A percentile compares a stretch with the other conserved stretches of the same genome.
These are phyloP conservation scores for Melanomma pulvis-pyrius DNA, from an alignment of 495 filamentous ascomycete genomes.

Conservation along the genomic window DNA sequence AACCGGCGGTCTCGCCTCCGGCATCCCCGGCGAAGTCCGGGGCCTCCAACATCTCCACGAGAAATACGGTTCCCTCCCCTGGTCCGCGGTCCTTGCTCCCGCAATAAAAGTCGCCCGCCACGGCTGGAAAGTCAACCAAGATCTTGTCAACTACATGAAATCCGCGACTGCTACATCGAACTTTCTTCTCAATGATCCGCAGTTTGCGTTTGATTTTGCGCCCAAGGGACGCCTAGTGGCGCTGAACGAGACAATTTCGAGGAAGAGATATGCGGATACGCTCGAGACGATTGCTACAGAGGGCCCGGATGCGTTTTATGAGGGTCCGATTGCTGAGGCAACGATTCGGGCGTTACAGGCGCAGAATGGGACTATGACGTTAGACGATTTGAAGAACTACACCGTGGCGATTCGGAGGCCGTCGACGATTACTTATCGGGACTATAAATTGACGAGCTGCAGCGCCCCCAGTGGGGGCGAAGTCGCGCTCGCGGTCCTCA, in stretches of 20 bases:
- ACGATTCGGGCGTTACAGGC: constrained; percentile 67
- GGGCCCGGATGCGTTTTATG: constrained; percentile 77
- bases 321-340: constrained; percentile 69
- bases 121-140: constrained; percentile 72
- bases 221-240: constrained; percentile 72
- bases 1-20: constrained; percentile 70
- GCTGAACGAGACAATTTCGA: constrained; percentile 74
- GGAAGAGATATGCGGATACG: constrained; percentile 76
- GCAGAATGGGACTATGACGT: constrained; percentile 77
- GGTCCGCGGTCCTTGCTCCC: constrained; percentile 69
- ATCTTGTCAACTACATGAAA: constrained; percentile 71
- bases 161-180: constrained; percentile 47
- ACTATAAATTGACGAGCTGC: constrained; percentile 66
- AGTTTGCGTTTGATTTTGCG: constrained; percentile 86
- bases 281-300: constrained; percentile 71
- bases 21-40: constrained; percentile 79
- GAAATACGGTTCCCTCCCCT: constrained; percentile 70
- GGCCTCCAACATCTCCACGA: constrained; percentile 76
- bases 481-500: constrained; percentile 72
- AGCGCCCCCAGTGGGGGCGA: constrained; percentile 74
- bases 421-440: constrained; percentile 69
- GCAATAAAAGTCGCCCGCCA: constrained; percentile 72
- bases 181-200: constrained; percentile 71
- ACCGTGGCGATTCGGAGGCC: constrained; percentile 61
- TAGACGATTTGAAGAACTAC: constrained; percentile 75